Evolutionary conservation across 177 flowering plant genomes (phyloP).

Genomic region (Telopea speciosissima): DNA sequence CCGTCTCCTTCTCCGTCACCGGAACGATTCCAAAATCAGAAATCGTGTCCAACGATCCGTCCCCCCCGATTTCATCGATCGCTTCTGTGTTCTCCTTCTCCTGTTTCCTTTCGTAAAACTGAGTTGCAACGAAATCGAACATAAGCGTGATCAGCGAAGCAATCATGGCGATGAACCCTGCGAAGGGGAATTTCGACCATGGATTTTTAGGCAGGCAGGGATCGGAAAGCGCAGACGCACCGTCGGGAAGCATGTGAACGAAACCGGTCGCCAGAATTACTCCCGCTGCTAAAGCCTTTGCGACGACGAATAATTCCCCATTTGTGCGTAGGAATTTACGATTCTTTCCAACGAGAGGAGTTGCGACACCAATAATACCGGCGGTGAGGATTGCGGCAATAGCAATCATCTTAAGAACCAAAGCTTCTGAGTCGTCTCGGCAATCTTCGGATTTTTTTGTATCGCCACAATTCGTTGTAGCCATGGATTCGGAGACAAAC

Average conservation of each 20-base stretch:
- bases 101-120: constrained; percentile 74
- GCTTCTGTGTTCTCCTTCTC: constrained; percentile 21
- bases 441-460: constrained; percentile 34
- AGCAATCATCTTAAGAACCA: constrained; percentile 55
- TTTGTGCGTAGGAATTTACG: constrained; percentile 57
- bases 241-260: constrained; percentile 90
- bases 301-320: constrained; percentile 64
- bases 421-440: constrained; percentile 56
- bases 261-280: constrained; percentile 95
- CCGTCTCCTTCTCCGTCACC: constrained; percentile 9
- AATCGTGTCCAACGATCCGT: constrained; percentile 20
- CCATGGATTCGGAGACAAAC: constrained; percentile 33
- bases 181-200: constrained; percentile 78
- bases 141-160: constrained; percentile 65
- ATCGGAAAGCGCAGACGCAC: constrained; percentile 44
- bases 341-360: constrained; percentile 71
- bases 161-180: constrained; percentile 85
- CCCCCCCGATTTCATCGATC: constrained; percentile 2
- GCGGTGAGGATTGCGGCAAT: constrained; percentile 62
- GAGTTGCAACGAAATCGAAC: constrained; percentile 78
- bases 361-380: constrained; percentile 62
- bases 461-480: constrained; percentile 26
- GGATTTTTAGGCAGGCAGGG: constrained; percentile 68
- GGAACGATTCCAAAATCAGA: constrained; percentile 31
- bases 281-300: constrained; percentile 97